A percentile compares a stretch with the other conserved stretches of the same genome.
phyloP scores from a whole-genome alignment of 78 protist genomes.

The Monocercomonoides exilis region DNA sequence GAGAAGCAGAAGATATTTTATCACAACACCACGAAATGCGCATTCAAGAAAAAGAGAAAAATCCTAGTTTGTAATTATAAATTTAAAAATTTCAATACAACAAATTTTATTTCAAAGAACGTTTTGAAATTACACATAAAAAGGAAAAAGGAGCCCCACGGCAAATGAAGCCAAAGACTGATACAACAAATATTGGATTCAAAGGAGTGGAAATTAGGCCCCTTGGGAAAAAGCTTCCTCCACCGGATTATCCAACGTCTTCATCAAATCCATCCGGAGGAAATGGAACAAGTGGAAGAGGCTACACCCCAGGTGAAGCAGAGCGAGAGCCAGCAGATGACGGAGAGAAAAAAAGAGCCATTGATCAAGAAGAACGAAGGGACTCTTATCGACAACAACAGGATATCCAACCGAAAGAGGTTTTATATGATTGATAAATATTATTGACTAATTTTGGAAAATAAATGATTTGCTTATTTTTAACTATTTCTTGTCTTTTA shows the following conservation, averaged over 20 bases:
- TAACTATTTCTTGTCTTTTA: no score
- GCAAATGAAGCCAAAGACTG: neutral
- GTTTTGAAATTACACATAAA: neutral
- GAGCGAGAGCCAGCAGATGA: neutral
- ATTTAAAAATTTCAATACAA: neutral
- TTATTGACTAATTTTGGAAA: no score
- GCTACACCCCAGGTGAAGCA: neutral
- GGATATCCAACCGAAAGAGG: no score
- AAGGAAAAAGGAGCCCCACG: neutral
- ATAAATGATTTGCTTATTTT: no score
- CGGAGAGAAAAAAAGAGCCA: neutral
- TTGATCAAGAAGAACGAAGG: neutral
- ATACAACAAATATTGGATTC: neutral
- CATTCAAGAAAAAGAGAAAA: neutral
- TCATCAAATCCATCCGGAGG: neutral
- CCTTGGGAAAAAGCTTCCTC: no score
- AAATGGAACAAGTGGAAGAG: neutral
- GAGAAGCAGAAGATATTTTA: neutral
- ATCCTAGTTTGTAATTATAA: neutral
- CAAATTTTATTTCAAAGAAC: neutral
- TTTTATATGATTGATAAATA: no score
- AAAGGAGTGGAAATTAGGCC: neutral
- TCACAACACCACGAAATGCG: neutral
- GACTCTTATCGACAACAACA: neutral
- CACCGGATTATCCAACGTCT: no score